These are phyloP conservation scores for Colletotrichum limetticola DNA, from an alignment of 2,329 filamentous ascomycete species.

Conservation along the genomic window DNA sequence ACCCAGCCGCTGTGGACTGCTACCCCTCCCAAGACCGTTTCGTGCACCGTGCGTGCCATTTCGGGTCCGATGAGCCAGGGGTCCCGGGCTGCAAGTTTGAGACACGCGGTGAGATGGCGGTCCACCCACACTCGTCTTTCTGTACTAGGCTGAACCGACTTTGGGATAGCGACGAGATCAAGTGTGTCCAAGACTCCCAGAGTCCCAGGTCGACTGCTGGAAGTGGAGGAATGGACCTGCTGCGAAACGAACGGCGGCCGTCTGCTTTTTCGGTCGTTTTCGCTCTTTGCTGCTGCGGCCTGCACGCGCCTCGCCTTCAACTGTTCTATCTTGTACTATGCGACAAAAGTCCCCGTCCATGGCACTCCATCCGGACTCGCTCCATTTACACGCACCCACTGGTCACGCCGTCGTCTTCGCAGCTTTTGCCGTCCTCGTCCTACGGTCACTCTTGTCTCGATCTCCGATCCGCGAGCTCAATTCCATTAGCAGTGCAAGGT, in stretches of 20 bases:
- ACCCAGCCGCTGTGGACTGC: constrained; percentile 22
- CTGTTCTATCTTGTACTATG: neutral
- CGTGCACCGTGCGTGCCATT: constrained; percentile 19
- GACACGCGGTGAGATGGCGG: constrained; percentile 28
- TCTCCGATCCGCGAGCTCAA: neutral
- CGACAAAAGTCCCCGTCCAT: neutral
- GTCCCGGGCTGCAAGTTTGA: constrained; percentile 26
- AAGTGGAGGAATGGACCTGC: neutral
- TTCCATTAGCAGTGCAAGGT: neutral
- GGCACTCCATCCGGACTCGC: neutral
- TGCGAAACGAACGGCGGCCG: constrained; percentile 16
- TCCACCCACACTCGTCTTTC: constrained; percentile 20
- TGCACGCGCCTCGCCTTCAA: constrained; percentile 11
- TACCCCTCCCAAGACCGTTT: neutral
- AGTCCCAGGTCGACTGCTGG: neutral
- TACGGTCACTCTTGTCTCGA: neutral
- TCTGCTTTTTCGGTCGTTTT: constrained; percentile 5
- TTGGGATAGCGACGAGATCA: neutral
- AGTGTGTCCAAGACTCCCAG: neutral
- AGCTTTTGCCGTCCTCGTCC: neutral
- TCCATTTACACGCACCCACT: neutral
- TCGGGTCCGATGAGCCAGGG: constrained; percentile 20
- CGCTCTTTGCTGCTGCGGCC: constrained; percentile 3
- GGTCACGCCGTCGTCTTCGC: neutral
- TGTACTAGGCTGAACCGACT: constrained; percentile 5